phyloP scores from a whole-genome alignment of 768 basidiomycete species.

The Agrocybe praecox region DNA sequence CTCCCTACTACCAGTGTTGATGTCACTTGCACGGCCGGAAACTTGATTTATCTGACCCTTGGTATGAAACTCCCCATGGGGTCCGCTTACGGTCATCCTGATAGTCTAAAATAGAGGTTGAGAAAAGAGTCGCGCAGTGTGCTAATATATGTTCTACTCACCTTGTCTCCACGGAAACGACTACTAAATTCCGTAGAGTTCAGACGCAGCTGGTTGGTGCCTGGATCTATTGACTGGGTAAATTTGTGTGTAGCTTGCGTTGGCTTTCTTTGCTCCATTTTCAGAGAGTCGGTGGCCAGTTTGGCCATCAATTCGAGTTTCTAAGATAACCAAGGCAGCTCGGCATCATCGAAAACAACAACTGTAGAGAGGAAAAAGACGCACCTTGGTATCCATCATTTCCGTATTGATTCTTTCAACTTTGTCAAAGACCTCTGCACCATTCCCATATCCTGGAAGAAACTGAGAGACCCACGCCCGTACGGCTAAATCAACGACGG shows the following conservation, averaged over 20 bases:
- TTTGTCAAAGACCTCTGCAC: constrained; percentile 41
- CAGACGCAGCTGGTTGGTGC: constrained; percentile 21
- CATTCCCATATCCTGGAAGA: constrained; percentile 41
- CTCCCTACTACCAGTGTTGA: constrained; percentile 24
- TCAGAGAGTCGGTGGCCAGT: constrained; percentile 44
- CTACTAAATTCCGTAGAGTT: constrained; percentile 42
- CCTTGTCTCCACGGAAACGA: constrained; percentile 36
- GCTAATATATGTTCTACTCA: constrained; percentile 18
- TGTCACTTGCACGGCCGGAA: constrained; percentile 36
- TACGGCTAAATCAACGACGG: constrained; percentile 37
- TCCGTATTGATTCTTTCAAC: constrained; percentile 47
- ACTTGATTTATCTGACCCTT: constrained; percentile 45
- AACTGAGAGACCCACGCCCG: constrained; percentile 56
- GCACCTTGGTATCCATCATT: constrained; percentile 35
- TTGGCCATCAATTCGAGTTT: constrained; percentile 46
- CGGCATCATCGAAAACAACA: not conserved
- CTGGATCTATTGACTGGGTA: constrained; percentile 13
- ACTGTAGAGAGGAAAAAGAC: constrained; percentile 14
- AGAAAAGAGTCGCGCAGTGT: not conserved
- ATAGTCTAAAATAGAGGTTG: constrained; percentile 23
- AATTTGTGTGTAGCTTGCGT: constrained; percentile 44
- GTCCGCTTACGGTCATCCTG: constrained; percentile 26
- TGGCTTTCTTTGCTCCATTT: constrained; percentile 52
- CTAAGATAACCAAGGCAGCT: not conserved
- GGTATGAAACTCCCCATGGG: constrained; percentile 37